These are phyloP conservation scores for Coemansia reversa DNA, from an alignment of 192 early-diverging fungal genomes.

Conservation along the genomic window DNA sequence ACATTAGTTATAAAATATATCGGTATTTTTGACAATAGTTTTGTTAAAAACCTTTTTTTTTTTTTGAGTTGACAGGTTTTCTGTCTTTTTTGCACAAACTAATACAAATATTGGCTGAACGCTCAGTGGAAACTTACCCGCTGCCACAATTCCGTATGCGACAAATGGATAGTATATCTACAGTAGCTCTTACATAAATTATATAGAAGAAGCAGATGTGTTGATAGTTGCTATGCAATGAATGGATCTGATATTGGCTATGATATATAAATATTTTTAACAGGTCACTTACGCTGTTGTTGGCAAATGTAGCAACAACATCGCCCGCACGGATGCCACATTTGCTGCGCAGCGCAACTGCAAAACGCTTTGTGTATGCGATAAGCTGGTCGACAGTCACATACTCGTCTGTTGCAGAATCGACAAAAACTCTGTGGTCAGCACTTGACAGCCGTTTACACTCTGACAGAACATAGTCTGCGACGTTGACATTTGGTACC, in stretches of 20 bases:
- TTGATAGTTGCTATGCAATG: too few relatives aligned
- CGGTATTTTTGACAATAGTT: too few relatives aligned
- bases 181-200: constrained; percentile 59
- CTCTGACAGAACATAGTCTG: constrained; percentile 29
- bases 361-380: constrained; percentile 13
- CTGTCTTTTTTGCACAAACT: too few relatives aligned
- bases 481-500: constrained; percentile 24
- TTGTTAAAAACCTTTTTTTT: too few relatives aligned
- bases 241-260: not conserved
- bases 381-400: constrained; percentile 24
- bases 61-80: too few relatives aligned
- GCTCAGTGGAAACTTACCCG: constrained; percentile 24
- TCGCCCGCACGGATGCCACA: constrained; percentile 65
- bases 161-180: constrained; percentile 67
- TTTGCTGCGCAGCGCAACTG: constrained; percentile 22
- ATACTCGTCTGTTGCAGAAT: constrained; percentile 21
- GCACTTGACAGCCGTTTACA: constrained; percentile 9
- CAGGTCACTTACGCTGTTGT: constrained; percentile 28
- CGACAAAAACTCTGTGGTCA: constrained; percentile 35
- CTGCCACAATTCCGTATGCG: constrained; percentile 62
- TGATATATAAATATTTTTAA: constrained; percentile 2
- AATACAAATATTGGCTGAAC: too few relatives aligned
- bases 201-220: too few relatives aligned
- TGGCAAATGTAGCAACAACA: constrained; percentile 59
- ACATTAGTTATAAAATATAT: too few relatives aligned